Evolutionary conservation across 768 basidiomycete genomes (phyloP), one percentile per base, ranked within the genome.

Genomic region (Boletus rex-veris): DNA sequence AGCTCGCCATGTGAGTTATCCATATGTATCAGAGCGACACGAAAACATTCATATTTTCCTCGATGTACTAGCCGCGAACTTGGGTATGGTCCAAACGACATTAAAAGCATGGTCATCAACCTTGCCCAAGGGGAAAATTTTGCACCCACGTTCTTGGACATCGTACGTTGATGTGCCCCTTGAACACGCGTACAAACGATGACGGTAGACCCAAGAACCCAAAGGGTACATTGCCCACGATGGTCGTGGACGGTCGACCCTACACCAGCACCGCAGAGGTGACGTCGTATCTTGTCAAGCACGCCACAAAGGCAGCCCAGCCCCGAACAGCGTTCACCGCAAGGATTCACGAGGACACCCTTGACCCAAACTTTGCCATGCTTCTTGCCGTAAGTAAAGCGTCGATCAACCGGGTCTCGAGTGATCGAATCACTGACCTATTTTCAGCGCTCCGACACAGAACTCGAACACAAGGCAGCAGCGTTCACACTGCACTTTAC

Each of bases 281-380:
- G 41, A 67, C 73, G 11, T 60, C 65, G 33, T 75, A 75, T 58
- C 70, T 82, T 40, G 65, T 75, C 37, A 58, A 69, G 46, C 68
- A 76, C 51, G 72, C 78, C 7, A 68, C 74, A 16, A 67, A 58
- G 53, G 64, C 70, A 55, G 72, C 71, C 19, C 56, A 66, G n/a
- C 68, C 70, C 10, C 63, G 66, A 6, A 72, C 75, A 15, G 62
- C 67, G 16, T 60, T 75, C n/a, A 71, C 76, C 56, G 64, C 64
- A 36, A 72, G 60, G 49, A 62, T 82, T 24, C 80, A 82, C 59
- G 72, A 74, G 31, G 74, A 77, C 35, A 69, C 64, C 36, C 64
- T 74, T 47, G 80, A 82, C 60, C 80, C 80, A 48, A 84, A 83
- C 73, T 77, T 81, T 57, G 71, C 75, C n/a, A 44, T 76, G 26